Percentiles rank a stretch among this genome's conserved stretches.
Evolutionary conservation across 2,329 filamentous ascomycete genomes (phyloP).

Genomic region (Apiospora arundinis): DNA sequence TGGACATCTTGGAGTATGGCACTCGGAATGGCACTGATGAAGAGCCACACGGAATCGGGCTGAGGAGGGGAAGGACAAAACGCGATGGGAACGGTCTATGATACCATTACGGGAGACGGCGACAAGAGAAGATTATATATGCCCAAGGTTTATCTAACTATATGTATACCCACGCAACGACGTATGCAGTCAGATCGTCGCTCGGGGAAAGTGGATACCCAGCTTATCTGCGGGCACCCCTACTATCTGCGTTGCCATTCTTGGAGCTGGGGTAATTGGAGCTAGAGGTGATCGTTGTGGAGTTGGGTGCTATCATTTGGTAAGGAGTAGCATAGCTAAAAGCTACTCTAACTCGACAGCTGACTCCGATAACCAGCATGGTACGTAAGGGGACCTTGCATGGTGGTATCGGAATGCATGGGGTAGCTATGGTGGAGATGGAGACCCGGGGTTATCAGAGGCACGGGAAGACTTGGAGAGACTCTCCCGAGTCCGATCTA

Average conservation of each 20-base stretch:
- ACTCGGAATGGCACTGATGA: not conserved
- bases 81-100: not conserved
- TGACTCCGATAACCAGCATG: not conserved
- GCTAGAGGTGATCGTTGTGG: not conserved
- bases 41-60: too few species aligned
- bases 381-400: not conserved
- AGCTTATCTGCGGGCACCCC: constrained; percentile 9
- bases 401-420: not conserved
- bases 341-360: not conserved
- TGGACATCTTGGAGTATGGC: constrained; percentile 28
- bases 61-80: not conserved
- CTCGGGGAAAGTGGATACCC: not conserved
- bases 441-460: not conserved
- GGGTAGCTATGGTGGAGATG: not conserved
- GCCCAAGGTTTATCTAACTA: not conserved
- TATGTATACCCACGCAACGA: not conserved
- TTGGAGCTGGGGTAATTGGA: constrained; percentile 18
- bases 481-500: not conserved
- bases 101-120: not conserved
- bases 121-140: not conserved
- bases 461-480: not conserved
- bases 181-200: not conserved
- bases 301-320: not conserved
- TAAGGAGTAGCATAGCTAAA: not conserved
- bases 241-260: not conserved